A percentile compares a stretch with the other conserved stretches of the same genome.
Evolutionary conservation across 306 rosid genomes (phyloP).

Genomic region (Datisca glomerata): DNA sequence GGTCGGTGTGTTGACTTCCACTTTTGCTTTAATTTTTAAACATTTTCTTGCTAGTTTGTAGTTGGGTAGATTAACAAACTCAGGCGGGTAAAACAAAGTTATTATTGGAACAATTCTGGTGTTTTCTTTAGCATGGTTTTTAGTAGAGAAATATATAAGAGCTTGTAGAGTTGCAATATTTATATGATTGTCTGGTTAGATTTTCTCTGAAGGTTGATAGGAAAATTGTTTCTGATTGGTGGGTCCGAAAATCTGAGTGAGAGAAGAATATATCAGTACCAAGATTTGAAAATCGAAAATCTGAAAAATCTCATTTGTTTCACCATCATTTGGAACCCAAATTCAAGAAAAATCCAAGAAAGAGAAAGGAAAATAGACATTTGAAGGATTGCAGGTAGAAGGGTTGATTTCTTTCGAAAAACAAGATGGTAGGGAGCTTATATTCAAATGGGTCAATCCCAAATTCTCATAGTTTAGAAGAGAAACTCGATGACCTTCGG

Average conservation of each 20-base stretch:
- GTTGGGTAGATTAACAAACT: slow-evolving; percentile 72
- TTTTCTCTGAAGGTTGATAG: slow-evolving; percentile 8
- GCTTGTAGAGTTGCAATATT: background rate
- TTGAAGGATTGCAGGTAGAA: slow-evolving; percentile 7
- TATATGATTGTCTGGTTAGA: too few species aligned
- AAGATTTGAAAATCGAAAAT: slow-evolving; percentile 21
- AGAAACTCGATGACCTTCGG: slow-evolving; percentile 60
- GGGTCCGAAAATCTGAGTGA: slow-evolving; percentile 18
- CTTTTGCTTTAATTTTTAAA: background rate
- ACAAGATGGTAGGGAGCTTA: slow-evolving; percentile 42
- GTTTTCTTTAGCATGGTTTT: slow-evolving; percentile 16
- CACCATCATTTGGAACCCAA: background rate
- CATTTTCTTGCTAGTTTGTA: slow-evolving; percentile 10
- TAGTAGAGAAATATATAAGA: background rate
- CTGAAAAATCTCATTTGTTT: slow-evolving; percentile 25
- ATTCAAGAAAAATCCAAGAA: background rate
- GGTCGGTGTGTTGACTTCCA: slow-evolving; percentile 13
- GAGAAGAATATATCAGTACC: slow-evolving; percentile 9
- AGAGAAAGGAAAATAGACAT: background rate
- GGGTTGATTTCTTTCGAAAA: slow-evolving; percentile 1
- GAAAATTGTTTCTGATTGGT: slow-evolving; percentile 9
- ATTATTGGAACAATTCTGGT: slow-evolving; percentile 4
- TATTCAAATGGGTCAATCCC: slow-evolving; percentile 52
- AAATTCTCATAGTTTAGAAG: slow-evolving; percentile 45
- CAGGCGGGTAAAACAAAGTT: slow-evolving; percentile 59